A percentile compares a stretch with the other conserved stretches of the same genome.
Conservation (phyloP, 2,329 filamentous ascomycete genomes). For the Penicillium polonicum region DNA sequence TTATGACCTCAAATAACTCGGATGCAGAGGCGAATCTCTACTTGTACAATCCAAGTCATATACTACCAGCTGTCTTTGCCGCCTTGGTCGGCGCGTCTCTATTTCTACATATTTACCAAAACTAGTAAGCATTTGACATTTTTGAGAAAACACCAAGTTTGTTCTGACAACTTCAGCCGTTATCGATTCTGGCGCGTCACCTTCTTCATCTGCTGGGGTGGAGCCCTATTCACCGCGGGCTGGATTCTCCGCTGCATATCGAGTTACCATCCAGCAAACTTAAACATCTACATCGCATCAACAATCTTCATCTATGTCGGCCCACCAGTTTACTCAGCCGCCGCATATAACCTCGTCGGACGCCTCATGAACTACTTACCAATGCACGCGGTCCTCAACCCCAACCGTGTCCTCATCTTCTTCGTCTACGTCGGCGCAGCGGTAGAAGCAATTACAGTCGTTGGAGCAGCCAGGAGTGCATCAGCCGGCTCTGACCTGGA, state of each 20-base stretch:
- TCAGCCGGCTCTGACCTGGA: conserved; percentile 20
- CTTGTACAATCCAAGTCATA: conserved; percentile 34
- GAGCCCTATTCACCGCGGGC: conserved; percentile 37
- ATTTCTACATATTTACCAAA: conserved; percentile 33
- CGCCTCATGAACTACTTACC: conserved; percentile 41
- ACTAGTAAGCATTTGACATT: conserved; percentile 26
- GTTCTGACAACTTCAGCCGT: conserved; percentile 14
- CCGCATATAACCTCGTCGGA: conserved; percentile 40
- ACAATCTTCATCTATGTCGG: conserved; percentile 35
- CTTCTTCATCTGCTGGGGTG: conserved; percentile 39
- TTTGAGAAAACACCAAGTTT: not conserved
- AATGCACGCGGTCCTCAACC: conserved; percentile 40
- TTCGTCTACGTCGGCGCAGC: conserved; percentile 39
- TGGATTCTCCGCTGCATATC: conserved; percentile 38
- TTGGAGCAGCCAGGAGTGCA: conserved; percentile 30
- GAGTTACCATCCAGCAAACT: conserved; percentile 28
- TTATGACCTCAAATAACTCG: conserved; percentile 13
- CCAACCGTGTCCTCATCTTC: conserved; percentile 34
- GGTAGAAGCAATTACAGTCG: conserved; percentile 36
- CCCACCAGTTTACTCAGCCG: conserved; percentile 40
- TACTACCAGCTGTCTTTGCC: conserved; percentile 35
- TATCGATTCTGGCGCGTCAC: conserved; percentile 38
- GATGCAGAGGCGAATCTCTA: conserved; percentile 17
- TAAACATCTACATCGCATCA: conserved; percentile 37
- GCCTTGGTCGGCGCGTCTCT: conserved; percentile 33